Base-by-base conservation (phyloP, 2,329 filamentous ascomycete species). In the Xylariales sp. region DNA sequence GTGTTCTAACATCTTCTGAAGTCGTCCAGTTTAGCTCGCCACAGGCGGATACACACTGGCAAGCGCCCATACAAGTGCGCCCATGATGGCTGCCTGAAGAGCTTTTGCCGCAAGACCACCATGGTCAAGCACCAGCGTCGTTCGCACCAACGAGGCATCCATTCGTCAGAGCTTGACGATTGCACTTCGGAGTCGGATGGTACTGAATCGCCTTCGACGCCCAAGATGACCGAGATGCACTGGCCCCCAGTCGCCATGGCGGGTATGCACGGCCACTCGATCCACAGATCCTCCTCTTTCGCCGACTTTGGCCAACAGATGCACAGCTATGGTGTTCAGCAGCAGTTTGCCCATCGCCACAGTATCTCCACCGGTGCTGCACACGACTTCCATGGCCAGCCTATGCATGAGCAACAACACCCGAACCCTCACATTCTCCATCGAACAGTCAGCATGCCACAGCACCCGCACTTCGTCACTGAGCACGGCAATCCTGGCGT, bases 21-120 rank as follows among this genome's bases (percentile, higher is more conserved):
- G 77, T 82, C 78, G 7, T 83, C 79, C 3, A 81, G 76, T 61
- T 63, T 83, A 40, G 78, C 78, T 29, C 70, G 80, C 21, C 80
- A 84, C 55, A 72, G 79, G 37, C 73, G 78, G 30, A 82, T 83
- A 40, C 79, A 84, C 51, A 80, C 77, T 4, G 78, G 80, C 44
- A 81, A 81, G 54, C 72, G 79, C n/a, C 78, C 78, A 7, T 82
- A 82, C 55, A 76, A 72, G 47, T 83, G 79, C 48, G 66, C 68
- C 30, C 75, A 81, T 47, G 67, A 76, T 27, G 76, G 76, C 21
- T 83, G 80, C 53, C 57, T 73, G 24, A 83, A 82, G 61, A 81
- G 81, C 57, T 85, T 85, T 56, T 85, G 81, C 59, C 72, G 82
- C 38, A 85, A 85, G 58, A 85, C 81, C 5, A 85, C 80, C 39